phyloP scores from a whole-genome alignment of 441 rosid genomes.

The Pelargonium myrrhifolium region DNA sequence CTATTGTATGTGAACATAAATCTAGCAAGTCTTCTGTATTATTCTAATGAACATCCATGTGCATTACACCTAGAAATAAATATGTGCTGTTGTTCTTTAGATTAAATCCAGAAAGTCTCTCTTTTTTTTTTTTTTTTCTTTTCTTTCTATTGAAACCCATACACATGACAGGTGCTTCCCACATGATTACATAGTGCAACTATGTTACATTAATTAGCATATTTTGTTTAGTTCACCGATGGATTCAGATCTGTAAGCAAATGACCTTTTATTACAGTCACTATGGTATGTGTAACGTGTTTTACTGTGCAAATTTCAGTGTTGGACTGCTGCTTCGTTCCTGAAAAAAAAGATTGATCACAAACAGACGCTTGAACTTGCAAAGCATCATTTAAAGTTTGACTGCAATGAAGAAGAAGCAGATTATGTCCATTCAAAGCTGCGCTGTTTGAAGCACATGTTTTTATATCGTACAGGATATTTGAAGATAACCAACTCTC shows the following conservation, averaged over 20 bases:
- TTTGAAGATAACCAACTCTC: slow-evolving; percentile 24
- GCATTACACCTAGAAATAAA: background rate
- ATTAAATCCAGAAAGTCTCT: background rate
- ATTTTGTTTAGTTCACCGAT: background rate
- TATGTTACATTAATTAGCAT: background rate
- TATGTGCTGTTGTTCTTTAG: background rate
- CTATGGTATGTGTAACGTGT: background rate
- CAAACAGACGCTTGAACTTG: slow-evolving; percentile 59
- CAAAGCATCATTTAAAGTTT: slow-evolving; percentile 53
- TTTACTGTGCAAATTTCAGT: slow-evolving; percentile 33
- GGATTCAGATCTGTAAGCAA: background rate
- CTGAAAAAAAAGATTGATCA: slow-evolving; percentile 53
- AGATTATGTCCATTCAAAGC: slow-evolving; percentile 43
- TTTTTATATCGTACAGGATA: slow-evolving; percentile 35
- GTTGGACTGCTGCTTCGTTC: slow-evolving; percentile 78
- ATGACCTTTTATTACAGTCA: no score
- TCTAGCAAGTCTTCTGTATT: background rate
- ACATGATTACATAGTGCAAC: background rate
- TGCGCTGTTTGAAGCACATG: slow-evolving; percentile 54
- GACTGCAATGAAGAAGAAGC: slow-evolving; percentile 62
- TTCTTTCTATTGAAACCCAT: background rate
- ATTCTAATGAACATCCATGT: background rate
- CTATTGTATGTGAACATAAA: background rate
- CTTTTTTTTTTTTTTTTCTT: background rate
- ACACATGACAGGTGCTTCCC: background rate